These are phyloP conservation scores for Herpetospermum pedunculosum DNA, from an alignment of 306 rosid species.

Conservation along the genomic window DNA sequence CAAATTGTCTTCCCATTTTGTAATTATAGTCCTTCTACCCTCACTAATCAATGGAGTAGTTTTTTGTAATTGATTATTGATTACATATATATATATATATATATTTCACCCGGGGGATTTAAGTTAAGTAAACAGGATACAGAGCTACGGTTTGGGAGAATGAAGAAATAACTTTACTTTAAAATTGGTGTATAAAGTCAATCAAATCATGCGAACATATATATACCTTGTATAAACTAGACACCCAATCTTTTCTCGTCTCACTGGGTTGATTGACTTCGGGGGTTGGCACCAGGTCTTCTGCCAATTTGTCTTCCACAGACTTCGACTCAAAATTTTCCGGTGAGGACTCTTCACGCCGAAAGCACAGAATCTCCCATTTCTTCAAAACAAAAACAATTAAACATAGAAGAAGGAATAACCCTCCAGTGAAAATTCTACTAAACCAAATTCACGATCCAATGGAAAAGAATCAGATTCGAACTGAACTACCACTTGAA, in stretches of 20 bases:
- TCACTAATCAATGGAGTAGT: no score
- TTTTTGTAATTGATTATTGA: no score
- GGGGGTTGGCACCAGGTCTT: slow-evolving; percentile 2
- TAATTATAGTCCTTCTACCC: no score
- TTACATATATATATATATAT: background rate
- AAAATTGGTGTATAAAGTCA: background rate
- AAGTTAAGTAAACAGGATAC: background rate
- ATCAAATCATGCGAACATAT: background rate
- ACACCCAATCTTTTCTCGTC: background rate
- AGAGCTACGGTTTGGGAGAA: background rate
- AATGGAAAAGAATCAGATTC: background rate
- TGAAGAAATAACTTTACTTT: background rate
- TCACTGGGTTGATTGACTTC: slow-evolving; percentile 1
- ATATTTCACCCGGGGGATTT: background rate
- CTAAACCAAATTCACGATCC: background rate
- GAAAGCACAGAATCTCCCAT: slow-evolving; percentile 7
- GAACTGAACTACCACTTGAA: background rate
- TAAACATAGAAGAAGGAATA: background rate
- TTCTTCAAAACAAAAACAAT: background rate
- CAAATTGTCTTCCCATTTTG: no score
- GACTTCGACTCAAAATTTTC: background rate
- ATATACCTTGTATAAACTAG: slow-evolving; percentile 1
- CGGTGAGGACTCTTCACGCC: background rate
- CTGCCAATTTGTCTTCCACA: slow-evolving; percentile 6
- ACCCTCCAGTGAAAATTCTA: background rate